phyloP scores from a whole-genome alignment of 306 rosid species.

The Casuarina glauca region DNA sequence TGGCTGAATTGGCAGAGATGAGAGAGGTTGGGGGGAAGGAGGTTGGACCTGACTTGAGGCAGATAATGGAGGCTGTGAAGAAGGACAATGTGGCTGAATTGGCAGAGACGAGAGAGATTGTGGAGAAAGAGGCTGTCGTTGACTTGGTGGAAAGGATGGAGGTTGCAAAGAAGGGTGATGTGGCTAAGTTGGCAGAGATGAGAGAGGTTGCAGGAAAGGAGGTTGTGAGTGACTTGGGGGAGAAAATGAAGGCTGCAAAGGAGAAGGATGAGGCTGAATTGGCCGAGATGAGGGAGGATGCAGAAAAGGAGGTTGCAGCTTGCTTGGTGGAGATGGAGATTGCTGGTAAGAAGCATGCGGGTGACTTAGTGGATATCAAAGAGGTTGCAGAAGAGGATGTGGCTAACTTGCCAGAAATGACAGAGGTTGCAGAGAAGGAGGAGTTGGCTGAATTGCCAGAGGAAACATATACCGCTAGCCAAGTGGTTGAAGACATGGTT shows the following conservation, averaged over 20 bases:
- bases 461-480: background rate
- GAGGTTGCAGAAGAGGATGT: background rate
- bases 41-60: constrained; percentile 14
- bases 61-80: background rate
- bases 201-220: background rate
- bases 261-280: background rate
- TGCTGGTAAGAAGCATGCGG: constrained; percentile 27
- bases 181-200: background rate
- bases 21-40: background rate
- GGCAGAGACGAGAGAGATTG: background rate
- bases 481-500: background rate
- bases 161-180: constrained; percentile 12
- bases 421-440: background rate
- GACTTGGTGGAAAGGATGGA: background rate
- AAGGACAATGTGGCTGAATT: background rate
- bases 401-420: background rate
- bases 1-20: background rate
- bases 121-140: constrained; percentile 5
- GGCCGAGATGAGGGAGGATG: constrained; percentile 12
- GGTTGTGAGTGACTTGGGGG: constrained; percentile 1
- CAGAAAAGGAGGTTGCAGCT: background rate
- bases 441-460: constrained; percentile 4
- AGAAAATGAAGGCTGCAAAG: background rate
- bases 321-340: background rate
- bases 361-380: constrained; percentile 19